Conservation (phyloP, 768 basidiomycete genomes). For the Myochromella boudieri region DNA sequence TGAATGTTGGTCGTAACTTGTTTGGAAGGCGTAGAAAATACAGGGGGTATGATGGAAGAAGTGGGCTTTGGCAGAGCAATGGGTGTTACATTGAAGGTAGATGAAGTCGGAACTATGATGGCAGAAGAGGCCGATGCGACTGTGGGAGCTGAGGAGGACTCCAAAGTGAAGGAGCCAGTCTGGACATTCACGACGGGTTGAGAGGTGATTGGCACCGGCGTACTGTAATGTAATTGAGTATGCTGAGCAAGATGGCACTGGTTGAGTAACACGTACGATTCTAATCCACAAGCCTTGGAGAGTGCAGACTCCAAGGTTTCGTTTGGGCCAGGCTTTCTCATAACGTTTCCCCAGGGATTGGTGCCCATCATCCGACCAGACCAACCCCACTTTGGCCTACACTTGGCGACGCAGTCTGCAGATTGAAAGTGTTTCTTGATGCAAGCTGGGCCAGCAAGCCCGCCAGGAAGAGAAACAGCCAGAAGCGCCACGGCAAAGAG, state of each 20-base stretch:
- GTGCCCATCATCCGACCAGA: conserved; percentile 47
- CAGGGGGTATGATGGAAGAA: conserved; percentile 14
- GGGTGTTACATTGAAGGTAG: conserved; percentile 1
- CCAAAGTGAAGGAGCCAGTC: conserved; percentile 9
- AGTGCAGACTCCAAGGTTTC: conserved; percentile 35
- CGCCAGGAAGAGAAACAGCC: conserved; percentile 33
- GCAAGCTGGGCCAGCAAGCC: conserved; percentile 47
- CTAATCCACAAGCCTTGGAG: conserved; percentile 42
- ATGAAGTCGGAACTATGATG: neutral
- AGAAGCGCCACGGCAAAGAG: conserved; percentile 34
- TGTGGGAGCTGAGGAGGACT: conserved; percentile 1
- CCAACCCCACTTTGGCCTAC: conserved; percentile 47
- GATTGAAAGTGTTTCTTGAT: conserved; percentile 34
- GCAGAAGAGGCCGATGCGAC: conserved; percentile 11
- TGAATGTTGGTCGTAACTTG: conserved; percentile 14
- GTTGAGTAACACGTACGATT: conserved; percentile 3
- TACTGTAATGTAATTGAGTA: conserved; percentile 3
- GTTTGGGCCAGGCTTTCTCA: conserved; percentile 31
- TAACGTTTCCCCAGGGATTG: conserved; percentile 57
- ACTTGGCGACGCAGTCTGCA: conserved; percentile 36
- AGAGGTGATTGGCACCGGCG: conserved; percentile 18
- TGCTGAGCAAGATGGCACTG: too few relatives aligned
- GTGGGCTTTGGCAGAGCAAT: conserved; percentile 16
- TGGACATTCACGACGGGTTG: conserved; percentile 15
- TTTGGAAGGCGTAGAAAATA: conserved; percentile 3